Percentiles rank a stretch among this genome's conserved stretches.
Evolutionary conservation across 345 rosid genomes (phyloP).

Genomic region (Eucalyptus pauciflora): DNA sequence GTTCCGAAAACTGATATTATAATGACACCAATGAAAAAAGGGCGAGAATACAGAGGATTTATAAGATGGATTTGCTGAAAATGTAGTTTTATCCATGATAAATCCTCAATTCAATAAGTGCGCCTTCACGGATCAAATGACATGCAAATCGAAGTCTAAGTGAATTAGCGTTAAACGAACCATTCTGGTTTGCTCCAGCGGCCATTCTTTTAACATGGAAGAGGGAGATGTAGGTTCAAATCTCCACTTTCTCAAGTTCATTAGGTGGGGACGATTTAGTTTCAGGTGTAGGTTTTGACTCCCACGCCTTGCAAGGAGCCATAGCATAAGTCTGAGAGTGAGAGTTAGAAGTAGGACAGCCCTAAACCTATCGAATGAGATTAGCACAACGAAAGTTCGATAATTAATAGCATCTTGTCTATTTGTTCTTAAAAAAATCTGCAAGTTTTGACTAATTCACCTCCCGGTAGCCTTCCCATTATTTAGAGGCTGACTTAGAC

Average conservation of each 20-base stretch:
- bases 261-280: too few species aligned
- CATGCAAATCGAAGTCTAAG: too few species aligned
- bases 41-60: not conserved
- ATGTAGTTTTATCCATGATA: not conserved
- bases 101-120: not conserved
- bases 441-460: not conserved
- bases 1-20: not conserved
- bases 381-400: too few species aligned
- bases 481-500: not conserved
- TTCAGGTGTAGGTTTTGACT: too few species aligned
- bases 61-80: not conserved
- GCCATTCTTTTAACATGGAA: too few species aligned
- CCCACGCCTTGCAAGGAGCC: accelerated
- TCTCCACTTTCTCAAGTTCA: too few species aligned
- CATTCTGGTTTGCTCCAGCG: too few species aligned
- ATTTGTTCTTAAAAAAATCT: not conserved
- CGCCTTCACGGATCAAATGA: not conserved
- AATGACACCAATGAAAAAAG: not conserved
- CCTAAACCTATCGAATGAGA: too few species aligned
- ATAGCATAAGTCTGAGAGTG: too few species aligned
- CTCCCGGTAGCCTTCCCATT: not conserved
- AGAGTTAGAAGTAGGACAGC: too few species aligned
- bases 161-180: too few species aligned
- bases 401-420: not conserved
- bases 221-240: too few species aligned